These are phyloP conservation scores for Beauveria rudraprayagi DNA, from an alignment of 2,329 filamentous ascomycete genomes.

Conservation along the genomic window DNA sequence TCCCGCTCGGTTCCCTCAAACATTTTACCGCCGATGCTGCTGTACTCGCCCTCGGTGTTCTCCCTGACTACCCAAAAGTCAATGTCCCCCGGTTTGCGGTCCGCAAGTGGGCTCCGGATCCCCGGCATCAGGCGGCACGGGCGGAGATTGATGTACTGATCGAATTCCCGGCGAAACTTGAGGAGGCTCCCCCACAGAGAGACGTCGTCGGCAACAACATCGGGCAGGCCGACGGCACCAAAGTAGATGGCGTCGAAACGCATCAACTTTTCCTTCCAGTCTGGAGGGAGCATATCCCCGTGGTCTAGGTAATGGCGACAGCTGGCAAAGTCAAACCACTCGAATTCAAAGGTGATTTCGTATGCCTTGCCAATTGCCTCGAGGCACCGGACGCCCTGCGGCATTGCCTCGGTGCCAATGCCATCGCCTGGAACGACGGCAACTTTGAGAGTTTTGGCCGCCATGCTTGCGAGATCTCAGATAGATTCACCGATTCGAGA, in stretches of 20 bases:
- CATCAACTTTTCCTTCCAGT: constrained; percentile 44
- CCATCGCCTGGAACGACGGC: constrained; percentile 63
- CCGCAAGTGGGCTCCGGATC: constrained; percentile 47
- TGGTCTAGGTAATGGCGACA: constrained; percentile 46
- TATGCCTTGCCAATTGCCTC: constrained; percentile 41
- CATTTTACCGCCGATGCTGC: constrained; percentile 55
- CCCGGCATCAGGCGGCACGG: constrained; percentile 55
- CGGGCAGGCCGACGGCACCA: constrained; percentile 53
- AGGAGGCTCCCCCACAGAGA: constrained; percentile 60
- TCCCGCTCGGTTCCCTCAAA: constrained; percentile 53
- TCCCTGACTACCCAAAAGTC: constrained; percentile 62
- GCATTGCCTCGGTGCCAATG: constrained; percentile 61
- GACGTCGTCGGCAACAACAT: constrained; percentile 54
- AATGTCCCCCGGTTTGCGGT: constrained; percentile 47
- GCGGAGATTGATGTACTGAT: constrained; percentile 62
- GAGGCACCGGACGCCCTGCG: constrained; percentile 53
- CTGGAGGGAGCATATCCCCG: constrained; percentile 33
- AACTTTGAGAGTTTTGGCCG: constrained; percentile 29
- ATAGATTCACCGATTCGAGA: not conserved
- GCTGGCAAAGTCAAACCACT: constrained; percentile 58
- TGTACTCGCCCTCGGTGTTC: constrained; percentile 62
- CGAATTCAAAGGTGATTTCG: constrained; percentile 47
- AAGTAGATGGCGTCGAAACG: constrained; percentile 60
- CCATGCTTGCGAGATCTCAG: constrained; percentile 27
- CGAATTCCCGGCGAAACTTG: constrained; percentile 58